Base-by-base conservation (phyloP, 306 rosid species). In the Abrus precatorius region DNA sequence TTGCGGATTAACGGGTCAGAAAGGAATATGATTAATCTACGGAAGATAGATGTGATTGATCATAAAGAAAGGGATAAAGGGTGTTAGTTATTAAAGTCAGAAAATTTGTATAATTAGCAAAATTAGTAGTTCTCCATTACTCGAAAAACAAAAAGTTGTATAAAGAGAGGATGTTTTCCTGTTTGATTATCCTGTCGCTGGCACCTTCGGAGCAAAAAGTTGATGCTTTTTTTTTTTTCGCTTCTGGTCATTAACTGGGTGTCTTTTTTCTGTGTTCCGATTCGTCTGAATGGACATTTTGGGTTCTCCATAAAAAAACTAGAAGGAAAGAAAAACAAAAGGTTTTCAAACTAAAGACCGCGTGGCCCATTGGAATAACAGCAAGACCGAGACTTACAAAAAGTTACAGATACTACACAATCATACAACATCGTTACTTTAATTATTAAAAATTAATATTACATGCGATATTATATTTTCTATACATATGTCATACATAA, bases 91-190 rank as follows among this genome's bases (percentile, higher is more conserved):
- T 20, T 44, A 5, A 5, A 66, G 34, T 53, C 52, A 56, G 43
- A 72, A 48, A 44, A 43, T 52, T 20, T 4, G 4, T 38, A 27
- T 48, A 27, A 62, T 62, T 77, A 71, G 40, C 4, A 53, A 44
- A 62, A 49, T 44, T 33, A 63, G 73, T 40, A 63, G 55, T 69
- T 73, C 64, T 61, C 57, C 84, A 75, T 70, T 79, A 52, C 69
- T 82, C 48, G 41, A 73, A 86, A 72, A 85, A 75, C 36, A 34
- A 60, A 75, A 34, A 63, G 49, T 6, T 29, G 28, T 20, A 5
- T 32, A 0, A 49, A 44, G 43, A 11, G 7, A 6, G 14, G 67
- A 1, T 54, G 56, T 57, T 40, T 69, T 72, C 33, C 38, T 50
- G 68, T 33, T 75, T 48, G 68, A 44, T 75, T 48, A 28, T 34